These are phyloP conservation scores for Penicillium fuscoglaucum DNA, from an alignment of 2,329 filamentous ascomycete genomes.

Conservation along the genomic window DNA sequence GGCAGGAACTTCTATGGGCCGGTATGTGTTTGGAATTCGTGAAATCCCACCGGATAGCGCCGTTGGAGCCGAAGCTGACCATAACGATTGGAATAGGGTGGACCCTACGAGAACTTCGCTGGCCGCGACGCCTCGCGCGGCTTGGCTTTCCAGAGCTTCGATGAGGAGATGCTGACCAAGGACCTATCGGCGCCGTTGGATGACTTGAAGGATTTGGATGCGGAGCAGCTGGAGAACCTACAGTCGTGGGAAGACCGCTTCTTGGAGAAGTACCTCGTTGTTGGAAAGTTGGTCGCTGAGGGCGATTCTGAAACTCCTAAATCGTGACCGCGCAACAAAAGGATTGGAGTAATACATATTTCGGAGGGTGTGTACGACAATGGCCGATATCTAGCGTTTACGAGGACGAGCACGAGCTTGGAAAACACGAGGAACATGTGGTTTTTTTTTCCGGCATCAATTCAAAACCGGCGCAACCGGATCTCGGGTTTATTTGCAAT, in stretches of 20 bases:
- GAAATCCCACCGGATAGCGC: not conserved
- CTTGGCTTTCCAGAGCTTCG: conserved; percentile 87
- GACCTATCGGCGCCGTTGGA: conserved; percentile 83
- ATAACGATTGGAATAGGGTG: conserved; percentile 54
- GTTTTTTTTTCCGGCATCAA: not conserved
- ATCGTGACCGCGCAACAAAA: conserved; percentile 11
- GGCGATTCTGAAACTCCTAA: conserved; percentile 48
- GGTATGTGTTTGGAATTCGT: conserved; percentile 28
- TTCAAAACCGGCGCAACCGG: not conserved
- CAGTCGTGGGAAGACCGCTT: conserved; percentile 93
- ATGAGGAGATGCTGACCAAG: conserved; percentile 91
- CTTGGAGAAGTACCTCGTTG: conserved; percentile 89
- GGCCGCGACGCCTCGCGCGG: conserved; percentile 87
- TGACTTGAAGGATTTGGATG: conserved; percentile 67
- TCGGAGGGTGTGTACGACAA: not conserved
- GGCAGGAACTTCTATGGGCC: conserved; percentile 96
- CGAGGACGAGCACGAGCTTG: not conserved
- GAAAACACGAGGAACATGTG: not conserved
- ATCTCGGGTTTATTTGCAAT: not conserved
- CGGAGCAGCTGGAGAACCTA: conserved; percentile 78
- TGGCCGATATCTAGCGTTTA: not conserved
- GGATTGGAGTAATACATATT: not conserved
- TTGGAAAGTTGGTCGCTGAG: conserved; percentile 76
- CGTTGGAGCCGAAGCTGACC: conserved; percentile 6
- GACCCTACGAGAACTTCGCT: conserved; percentile 94